Conservation (phyloP, 192 early-diverging fungal genomes). For the Mortierella claussenii region DNA sequence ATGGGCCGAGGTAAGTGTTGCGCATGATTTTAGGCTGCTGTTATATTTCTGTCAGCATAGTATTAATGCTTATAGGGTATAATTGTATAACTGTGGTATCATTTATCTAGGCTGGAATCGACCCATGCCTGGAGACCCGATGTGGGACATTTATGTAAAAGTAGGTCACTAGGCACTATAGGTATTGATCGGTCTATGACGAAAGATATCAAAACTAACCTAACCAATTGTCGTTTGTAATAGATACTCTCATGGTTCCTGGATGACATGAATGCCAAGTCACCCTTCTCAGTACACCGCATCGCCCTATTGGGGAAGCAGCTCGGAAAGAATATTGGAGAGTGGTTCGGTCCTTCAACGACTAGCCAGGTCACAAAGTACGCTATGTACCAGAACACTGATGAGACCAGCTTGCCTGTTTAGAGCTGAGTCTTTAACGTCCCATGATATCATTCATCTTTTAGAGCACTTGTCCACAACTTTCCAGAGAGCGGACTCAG, state of each 20-base stretch:
- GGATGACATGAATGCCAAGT: conserved; percentile 74
- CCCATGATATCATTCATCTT: not conserved
- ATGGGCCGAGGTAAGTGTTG: conserved; percentile 80
- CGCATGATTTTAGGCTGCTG: too few species aligned
- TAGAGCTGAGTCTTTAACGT: too few species aligned
- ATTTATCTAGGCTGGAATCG: conserved; percentile 63
- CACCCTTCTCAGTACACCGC: conserved; percentile 92
- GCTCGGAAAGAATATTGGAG: conserved; percentile 90
- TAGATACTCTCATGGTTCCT: conserved; percentile 83
- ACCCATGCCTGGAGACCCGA: conserved; percentile 31
- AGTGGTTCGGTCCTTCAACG: conserved; percentile 97
- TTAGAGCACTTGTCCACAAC: conserved; percentile 69
- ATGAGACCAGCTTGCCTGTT: not conserved
- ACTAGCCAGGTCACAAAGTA: conserved; percentile 85
- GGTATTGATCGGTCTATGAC: too few species aligned
- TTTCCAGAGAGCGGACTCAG: conserved; percentile 66
- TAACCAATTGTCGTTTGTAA: not conserved
- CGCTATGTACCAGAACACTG: conserved; percentile 1
- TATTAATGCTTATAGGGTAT: too few species aligned
- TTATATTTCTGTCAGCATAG: too few species aligned
- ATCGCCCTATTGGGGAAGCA: conserved; percentile 87
- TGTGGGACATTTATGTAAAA: conserved; percentile 57
- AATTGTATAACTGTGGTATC: too few species aligned
- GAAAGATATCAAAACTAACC: too few species aligned
- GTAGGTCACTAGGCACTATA: conserved; percentile 26